These are phyloP conservation scores for Calocybe gambosa DNA, from an alignment of 1,284 basidiomycete genomes.

Conservation along the genomic window DNA sequence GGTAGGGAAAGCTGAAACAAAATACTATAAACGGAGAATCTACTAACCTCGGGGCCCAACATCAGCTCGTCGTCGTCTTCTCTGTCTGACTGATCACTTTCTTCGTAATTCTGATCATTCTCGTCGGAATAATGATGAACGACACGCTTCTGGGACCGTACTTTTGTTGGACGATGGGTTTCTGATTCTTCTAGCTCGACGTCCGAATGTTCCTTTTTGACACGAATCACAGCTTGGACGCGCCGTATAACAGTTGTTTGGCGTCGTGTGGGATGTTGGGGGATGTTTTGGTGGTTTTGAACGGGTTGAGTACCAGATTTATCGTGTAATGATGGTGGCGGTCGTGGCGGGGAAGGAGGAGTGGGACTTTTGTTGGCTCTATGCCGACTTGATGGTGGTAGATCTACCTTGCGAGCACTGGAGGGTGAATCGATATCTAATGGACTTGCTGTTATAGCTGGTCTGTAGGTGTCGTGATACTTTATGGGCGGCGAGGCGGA, in stretches of 20 bases:
- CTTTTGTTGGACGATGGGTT: not conserved
- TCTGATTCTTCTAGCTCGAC: slow-evolving; percentile 20
- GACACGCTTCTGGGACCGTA: slow-evolving; percentile 11
- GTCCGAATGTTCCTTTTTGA: slow-evolving; percentile 34
- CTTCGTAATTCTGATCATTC: slow-evolving; percentile 5
- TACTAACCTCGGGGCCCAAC: slow-evolving; percentile 44
- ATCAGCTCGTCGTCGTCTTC: slow-evolving; percentile 47
- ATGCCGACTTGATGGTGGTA: slow-evolving; percentile 7
- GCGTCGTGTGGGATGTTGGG: slow-evolving; percentile 4
- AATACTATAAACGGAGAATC: not conserved
- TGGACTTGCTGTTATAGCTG: slow-evolving; percentile 18
- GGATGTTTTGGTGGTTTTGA: not conserved
- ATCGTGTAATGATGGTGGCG: not conserved
- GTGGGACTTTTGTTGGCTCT: slow-evolving; percentile 3
- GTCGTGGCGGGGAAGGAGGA: not conserved
- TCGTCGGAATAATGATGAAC: slow-evolving; percentile 19
- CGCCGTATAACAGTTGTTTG: slow-evolving; percentile 32
- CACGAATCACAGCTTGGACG: slow-evolving; percentile 35
- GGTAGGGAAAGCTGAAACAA: not conserved
- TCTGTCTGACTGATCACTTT: slow-evolving; percentile 8
- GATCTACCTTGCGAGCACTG: slow-evolving; percentile 6
- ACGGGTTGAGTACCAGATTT: not conserved
- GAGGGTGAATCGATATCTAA: slow-evolving; percentile 16
- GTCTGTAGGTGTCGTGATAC: slow-evolving; percentile 21
- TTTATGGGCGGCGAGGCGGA: slow-evolving; percentile 20